Percentiles rank a stretch among this genome's conserved stretches.
phyloP scores from a whole-genome alignment of 2,329 filamentous ascomycete species.

The Ampelomyces quisqualis region DNA sequence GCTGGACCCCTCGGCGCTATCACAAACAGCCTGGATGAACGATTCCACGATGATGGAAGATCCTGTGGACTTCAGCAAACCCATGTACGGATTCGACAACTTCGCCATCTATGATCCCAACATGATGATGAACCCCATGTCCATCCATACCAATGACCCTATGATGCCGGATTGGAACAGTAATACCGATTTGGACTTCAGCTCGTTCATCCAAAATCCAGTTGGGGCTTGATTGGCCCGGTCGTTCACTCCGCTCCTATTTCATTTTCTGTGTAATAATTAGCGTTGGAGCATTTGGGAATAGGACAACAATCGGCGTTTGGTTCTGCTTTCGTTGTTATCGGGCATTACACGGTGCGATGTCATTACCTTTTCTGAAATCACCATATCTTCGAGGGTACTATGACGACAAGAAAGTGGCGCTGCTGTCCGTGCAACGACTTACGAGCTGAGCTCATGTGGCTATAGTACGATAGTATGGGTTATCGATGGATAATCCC shows the following conservation, averaged over 20 bases:
- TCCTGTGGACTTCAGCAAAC: conserved; percentile 38
- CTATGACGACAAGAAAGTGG: conserved; percentile 26
- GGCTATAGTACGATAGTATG: background rate
- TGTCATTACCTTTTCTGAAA: conserved; percentile 12
- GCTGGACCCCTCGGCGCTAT: conserved; percentile 35
- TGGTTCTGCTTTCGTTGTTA: conserved; percentile 1
- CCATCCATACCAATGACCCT: conserved; percentile 31
- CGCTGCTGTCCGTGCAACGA: background rate
- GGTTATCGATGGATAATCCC: background rate
- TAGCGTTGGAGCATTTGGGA: conserved; percentile 20
- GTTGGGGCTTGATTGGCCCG: conserved; percentile 32
- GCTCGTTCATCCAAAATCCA: conserved; percentile 40
- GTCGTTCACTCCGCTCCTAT: conserved; percentile 17
- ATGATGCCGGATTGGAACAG: conserved; percentile 42
- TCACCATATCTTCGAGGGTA: conserved; percentile 16
- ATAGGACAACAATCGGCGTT: conserved; percentile 17
- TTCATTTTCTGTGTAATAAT: conserved; percentile 28
- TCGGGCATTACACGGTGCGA: conserved; percentile 7
- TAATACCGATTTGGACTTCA: conserved; percentile 40
- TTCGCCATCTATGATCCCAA: conserved; percentile 36
- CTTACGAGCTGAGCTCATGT: background rate
- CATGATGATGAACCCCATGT: conserved; percentile 38
- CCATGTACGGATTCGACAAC: conserved; percentile 36
- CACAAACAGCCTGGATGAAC: conserved; percentile 32
- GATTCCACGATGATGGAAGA: conserved; percentile 44